Evolutionary conservation across 805 yeast species (phyloP), one percentile per base, ranked within the genome.

Genomic region (Candida sanyiensis): DNA sequence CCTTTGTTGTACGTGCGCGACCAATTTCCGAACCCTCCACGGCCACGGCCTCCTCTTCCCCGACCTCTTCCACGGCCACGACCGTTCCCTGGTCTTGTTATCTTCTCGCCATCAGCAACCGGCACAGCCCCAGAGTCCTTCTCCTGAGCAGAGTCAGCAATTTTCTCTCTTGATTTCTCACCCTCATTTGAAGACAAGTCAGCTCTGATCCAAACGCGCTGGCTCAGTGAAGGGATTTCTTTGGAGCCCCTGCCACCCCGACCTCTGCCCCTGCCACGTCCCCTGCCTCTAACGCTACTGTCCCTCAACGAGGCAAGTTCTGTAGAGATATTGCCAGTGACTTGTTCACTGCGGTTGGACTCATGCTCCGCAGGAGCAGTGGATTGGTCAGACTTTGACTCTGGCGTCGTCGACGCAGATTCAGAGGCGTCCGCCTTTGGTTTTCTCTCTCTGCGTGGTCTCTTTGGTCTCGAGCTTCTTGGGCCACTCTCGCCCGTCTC

Each of bases 1-100:
- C 35, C 31, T 26, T 30, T 35, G 26, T 30, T 30, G 12, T 39
- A 39, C 6, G 37, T 35, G 9, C 43, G 39, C 13, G 33, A 19
- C 23, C 20, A 13, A 16, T 35, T 35, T 8, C 28, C 20, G 12
- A 27, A 35, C 11, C 33, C 36, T 20, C 35, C 28, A 10, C 31
- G 24, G 18, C 35, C 28, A 26, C 35, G 38, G 20, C 29, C 24
- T 20, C 38, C 27, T 27, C 29, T 30, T 33, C 33, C 54, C 45
- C 29, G 68, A 50, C 56, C 19, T 48, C 45, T 13, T 56, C 47
- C 16, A 54, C 53, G 13, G 58, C 54, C 28, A 27, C 31, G 29
- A 50, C 45, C 43, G 50, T 43, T 18, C 12, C 15, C 22, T 20
- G 25, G 11, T 16, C 18, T 13, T 13, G 10, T 30, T 5, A 28